These are phyloP conservation scores for Pseudocercospora musae DNA, from an alignment of 2,329 filamentous ascomycete genomes.

Conservation along the genomic window DNA sequence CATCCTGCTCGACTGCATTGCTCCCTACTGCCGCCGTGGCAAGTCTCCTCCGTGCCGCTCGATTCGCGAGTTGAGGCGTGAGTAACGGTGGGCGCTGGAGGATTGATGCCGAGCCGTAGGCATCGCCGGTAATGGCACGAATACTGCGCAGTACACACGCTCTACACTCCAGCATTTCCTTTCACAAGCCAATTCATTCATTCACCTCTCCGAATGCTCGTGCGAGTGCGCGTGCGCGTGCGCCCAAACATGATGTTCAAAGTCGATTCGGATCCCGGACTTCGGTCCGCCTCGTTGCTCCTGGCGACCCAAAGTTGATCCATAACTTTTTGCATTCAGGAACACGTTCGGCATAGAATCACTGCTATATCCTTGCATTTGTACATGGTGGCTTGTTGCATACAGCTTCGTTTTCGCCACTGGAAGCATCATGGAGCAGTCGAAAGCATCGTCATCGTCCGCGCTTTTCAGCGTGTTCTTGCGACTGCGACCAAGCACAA, in stretches of 20 bases:
- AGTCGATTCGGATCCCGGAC: background rate
- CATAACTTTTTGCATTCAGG: too few species aligned
- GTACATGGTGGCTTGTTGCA: slow-evolving; percentile 8
- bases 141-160: slow-evolving; percentile 44
- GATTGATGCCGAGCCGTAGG: slow-evolving; percentile 11
- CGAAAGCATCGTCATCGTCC: slow-evolving; percentile 25
- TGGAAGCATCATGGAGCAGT: slow-evolving; percentile 23
- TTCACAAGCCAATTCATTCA: background rate
- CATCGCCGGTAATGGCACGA: slow-evolving; percentile 39
- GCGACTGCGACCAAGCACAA: slow-evolving; percentile 59
- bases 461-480: slow-evolving; percentile 87
- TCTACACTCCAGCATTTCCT: slow-evolving; percentile 44
- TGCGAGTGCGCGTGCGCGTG: too few species aligned
- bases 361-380: slow-evolving; percentile 10
- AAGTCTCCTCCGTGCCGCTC: slow-evolving; percentile 7
- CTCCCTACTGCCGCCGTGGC: slow-evolving; percentile 10
- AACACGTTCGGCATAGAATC: too few species aligned
- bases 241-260: slow-evolving; percentile 1
- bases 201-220: background rate
- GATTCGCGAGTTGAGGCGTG: slow-evolving; percentile 20
- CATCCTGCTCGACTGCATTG: slow-evolving; percentile 14
- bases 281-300: slow-evolving; percentile 10
- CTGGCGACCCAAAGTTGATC: background rate
- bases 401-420: background rate
- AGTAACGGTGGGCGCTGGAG: slow-evolving; percentile 22